Conservation (phyloP, 2,329 filamentous ascomycete species). For the Diaporthe ilicicola region DNA sequence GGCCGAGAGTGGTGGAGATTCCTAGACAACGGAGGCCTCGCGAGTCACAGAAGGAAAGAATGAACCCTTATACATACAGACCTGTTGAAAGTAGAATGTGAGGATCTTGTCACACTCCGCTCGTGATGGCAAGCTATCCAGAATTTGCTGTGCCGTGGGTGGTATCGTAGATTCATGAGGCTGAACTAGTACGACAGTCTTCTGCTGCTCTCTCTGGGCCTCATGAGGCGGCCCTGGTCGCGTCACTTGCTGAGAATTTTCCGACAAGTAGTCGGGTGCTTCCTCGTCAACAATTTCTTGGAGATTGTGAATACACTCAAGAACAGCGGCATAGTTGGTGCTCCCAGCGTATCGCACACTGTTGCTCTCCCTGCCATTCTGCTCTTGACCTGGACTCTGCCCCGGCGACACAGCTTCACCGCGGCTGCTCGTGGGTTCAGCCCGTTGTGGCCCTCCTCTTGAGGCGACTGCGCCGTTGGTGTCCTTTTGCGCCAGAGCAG, state of each 20-base stretch:
- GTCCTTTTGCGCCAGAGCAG: neutral
- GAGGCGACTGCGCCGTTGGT: neutral
- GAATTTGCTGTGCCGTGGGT: slow-evolving; percentile 44
- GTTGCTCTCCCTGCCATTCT: slow-evolving; percentile 28
- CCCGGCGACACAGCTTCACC: neutral
- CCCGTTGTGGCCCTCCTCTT: neutral
- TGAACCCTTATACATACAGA: slow-evolving; percentile 38
- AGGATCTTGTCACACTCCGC: slow-evolving; percentile 48
- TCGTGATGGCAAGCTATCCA: slow-evolving; percentile 46
- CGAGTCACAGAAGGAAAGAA: neutral
- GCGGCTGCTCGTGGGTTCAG: neutral
- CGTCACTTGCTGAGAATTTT: neutral
- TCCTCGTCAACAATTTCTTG: slow-evolving; percentile 44
- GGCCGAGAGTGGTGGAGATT: neutral
- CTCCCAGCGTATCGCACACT: slow-evolving; percentile 45
- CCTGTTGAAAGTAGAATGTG: slow-evolving; percentile 49
- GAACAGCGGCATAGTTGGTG: slow-evolving; percentile 52
- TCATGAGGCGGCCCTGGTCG: neutral
- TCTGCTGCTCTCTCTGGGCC: neutral
- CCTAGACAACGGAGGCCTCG: no score
- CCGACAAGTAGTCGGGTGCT: slow-evolving; percentile 16
- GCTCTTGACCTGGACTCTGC: slow-evolving; percentile 27
- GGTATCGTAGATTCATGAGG: slow-evolving; percentile 42
- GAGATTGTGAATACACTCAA: slow-evolving; percentile 53
- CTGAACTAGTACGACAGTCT: slow-evolving; percentile 31